Conservation (phyloP, 139 green algal genomes). For the Chloropicon primus region DNA sequence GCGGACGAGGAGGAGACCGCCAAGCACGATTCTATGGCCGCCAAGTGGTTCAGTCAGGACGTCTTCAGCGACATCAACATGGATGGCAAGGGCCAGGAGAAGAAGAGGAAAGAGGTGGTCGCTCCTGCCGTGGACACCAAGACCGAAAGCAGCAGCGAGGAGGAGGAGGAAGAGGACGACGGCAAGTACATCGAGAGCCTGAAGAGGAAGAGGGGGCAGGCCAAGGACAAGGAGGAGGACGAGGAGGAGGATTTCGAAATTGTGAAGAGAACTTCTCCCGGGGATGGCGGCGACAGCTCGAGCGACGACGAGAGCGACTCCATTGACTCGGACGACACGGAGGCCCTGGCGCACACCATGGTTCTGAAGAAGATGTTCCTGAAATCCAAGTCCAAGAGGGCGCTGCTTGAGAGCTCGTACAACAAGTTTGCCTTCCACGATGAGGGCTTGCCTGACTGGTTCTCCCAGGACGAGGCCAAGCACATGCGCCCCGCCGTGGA, state of each 20-base stretch:
- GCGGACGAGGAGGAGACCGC: conserved; percentile 9
- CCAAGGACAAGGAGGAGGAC: neutral
- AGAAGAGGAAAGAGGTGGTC: too few relatives aligned
- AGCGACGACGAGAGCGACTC: conserved; percentile 9
- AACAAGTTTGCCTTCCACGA: conserved; percentile 83
- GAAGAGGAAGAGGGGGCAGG: conserved; percentile 15
- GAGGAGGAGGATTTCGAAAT: conserved; percentile 16
- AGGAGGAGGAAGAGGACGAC: conserved; percentile 16
- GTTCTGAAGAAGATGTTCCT: conserved; percentile 3
- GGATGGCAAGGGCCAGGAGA: conserved; percentile 1
- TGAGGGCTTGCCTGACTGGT: conserved; percentile 66
- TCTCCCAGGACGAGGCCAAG: conserved; percentile 72
- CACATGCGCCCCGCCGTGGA: conserved; percentile 48
- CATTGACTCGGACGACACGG: conserved; percentile 8
- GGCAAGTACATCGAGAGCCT: conserved; percentile 11
- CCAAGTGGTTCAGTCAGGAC: conserved; percentile 32
- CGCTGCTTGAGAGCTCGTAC: conserved; percentile 87
- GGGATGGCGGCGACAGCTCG: conserved; percentile 2
- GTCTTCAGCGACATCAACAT: conserved; percentile 16
- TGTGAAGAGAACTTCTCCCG: neutral
- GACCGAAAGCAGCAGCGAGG: neutral
- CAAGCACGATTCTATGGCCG: conserved; percentile 5
- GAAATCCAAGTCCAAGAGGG: conserved; percentile 12
- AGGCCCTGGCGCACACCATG: neutral
- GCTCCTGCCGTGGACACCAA: neutral